phyloP scores from a whole-genome alignment of 805 yeast species.

The Kodamaea jinghongensis region DNA sequence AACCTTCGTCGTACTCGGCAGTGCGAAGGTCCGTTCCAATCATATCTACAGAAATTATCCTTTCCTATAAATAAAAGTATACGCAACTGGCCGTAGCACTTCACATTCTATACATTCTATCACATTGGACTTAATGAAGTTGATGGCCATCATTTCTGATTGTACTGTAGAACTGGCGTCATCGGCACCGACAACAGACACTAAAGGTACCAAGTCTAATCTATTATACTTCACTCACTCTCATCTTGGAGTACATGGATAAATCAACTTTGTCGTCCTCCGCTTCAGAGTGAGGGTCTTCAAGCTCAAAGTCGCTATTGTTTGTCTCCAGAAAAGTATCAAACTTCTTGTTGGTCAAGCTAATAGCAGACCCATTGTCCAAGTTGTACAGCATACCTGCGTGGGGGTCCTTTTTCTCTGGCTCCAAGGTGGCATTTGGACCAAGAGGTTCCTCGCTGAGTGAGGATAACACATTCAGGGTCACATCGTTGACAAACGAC shows the following conservation, averaged over 20 bases:
- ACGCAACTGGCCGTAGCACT: no score
- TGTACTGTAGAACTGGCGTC: no score
- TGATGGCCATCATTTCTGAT: no score
- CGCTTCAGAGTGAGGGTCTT: constrained; percentile 10
- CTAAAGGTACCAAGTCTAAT: no score
- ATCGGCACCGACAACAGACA: no score
- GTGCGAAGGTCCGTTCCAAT: no score
- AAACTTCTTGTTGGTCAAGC: constrained; percentile 12
- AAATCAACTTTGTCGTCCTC: constrained; percentile 26
- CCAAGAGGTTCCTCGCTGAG: constrained; percentile 16
- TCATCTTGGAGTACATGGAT: constrained; percentile 21
- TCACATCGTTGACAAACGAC: constrained; percentile 44
- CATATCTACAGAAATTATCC: no score
- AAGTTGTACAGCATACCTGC: constrained; percentile 16
- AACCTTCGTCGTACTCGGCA: no score
- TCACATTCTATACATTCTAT: no score
- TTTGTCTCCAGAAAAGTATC: constrained; percentile 7
- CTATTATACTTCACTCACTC: constrained; percentile 2
- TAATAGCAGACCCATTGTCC: constrained; percentile 26
- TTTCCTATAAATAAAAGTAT: no score
- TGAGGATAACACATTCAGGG: constrained; percentile 30
- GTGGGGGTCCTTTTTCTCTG: background rate
- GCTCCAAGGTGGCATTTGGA: constrained; percentile 2
- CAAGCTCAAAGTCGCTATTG: constrained; percentile 15
- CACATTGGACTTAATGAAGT: no score